A percentile compares a stretch with the other conserved stretches of the same genome.
phyloP scores from a whole-genome alignment of 2,329 filamentous ascomycete genomes.

The Phoma sp. region DNA sequence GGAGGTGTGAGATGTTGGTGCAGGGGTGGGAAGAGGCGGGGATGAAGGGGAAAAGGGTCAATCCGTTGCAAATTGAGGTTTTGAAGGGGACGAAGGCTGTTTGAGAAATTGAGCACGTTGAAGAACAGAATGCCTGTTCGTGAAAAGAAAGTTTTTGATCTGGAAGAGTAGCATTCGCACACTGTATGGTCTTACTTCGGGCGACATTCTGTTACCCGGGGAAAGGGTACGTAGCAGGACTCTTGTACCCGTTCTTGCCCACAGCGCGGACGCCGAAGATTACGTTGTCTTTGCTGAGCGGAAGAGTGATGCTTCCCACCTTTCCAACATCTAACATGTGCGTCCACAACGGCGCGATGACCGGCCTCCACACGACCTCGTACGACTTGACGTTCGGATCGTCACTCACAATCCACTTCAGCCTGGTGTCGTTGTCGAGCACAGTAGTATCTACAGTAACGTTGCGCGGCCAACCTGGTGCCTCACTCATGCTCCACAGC shows the following conservation, averaged over 20 bases:
- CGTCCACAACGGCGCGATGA: constrained; percentile 59
- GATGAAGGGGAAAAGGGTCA: constrained; percentile 15
- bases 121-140: no score
- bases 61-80: constrained; percentile 17
- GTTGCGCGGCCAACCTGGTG: constrained; percentile 58
- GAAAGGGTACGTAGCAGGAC: constrained; percentile 56
- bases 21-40: constrained; percentile 17
- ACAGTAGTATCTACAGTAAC: constrained; percentile 57
- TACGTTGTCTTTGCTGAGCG: constrained; percentile 64
- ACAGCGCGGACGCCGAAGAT: constrained; percentile 63
- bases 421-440: constrained; percentile 57
- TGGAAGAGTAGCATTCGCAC: no score
- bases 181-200: no score
- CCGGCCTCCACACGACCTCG: constrained; percentile 63
- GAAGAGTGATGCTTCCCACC: constrained; percentile 54
- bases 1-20: constrained; percentile 21
- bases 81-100: constrained; percentile 13
- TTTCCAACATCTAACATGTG: constrained; percentile 58
- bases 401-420: constrained; percentile 56
- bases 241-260: constrained; percentile 59
- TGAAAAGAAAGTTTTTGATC: no score
- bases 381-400: constrained; percentile 55
- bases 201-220: constrained; percentile 29
- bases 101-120: not conserved
- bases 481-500: constrained; percentile 61